Conservation (phyloP, 1,139 yeast species). For the Zygoascus sp. region DNA sequence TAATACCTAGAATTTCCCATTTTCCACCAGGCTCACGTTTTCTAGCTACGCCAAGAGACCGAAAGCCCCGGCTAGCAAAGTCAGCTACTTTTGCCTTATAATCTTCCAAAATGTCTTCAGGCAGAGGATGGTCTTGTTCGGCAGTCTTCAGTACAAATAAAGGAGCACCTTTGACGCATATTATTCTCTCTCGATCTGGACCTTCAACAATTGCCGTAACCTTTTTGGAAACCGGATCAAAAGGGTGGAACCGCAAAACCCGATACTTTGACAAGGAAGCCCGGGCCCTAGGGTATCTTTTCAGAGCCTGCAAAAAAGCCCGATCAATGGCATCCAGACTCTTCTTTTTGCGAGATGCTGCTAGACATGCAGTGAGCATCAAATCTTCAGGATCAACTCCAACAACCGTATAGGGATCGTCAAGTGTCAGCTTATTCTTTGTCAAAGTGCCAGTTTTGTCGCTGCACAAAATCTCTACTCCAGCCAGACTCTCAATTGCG, state of each 20-base stretch:
- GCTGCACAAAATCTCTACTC: conserved; percentile 98
- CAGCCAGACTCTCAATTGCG: conserved; percentile 97
- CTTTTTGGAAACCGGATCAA: conserved; percentile 69
- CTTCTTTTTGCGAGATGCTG: conserved; percentile 98
- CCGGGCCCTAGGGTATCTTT: conserved; percentile 52
- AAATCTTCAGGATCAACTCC: conserved; percentile 98
- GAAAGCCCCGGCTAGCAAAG: conserved; percentile 69
- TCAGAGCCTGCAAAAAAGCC: conserved; percentile 89
- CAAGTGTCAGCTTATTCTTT: conserved; percentile 92
- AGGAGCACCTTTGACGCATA: conserved; percentile 72
- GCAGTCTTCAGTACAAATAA: conserved; percentile 65
- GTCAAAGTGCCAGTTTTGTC: conserved; percentile 99
- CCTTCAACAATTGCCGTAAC: conserved; percentile 66
- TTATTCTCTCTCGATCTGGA: conserved; percentile 61
- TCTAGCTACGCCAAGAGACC: conserved; percentile 71
- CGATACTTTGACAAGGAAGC: conserved; percentile 60
- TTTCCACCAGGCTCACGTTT: conserved; percentile 44
- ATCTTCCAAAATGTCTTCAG: conserved; percentile 58
- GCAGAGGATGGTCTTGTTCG: conserved; percentile 61
- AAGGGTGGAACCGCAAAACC: conserved; percentile 64
- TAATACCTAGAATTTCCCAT: conserved; percentile 69
- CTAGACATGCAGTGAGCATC: conserved; percentile 97
- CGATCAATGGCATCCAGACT: conserved; percentile 98
- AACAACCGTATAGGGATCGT: conserved; percentile 98
- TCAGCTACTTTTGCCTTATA: conserved; percentile 69